Percentiles rank a stretch among this genome's conserved stretches.
Evolutionary conservation across 108 stramenopile species (phyloP).

Genomic region (Epithemia pelagica): DNA sequence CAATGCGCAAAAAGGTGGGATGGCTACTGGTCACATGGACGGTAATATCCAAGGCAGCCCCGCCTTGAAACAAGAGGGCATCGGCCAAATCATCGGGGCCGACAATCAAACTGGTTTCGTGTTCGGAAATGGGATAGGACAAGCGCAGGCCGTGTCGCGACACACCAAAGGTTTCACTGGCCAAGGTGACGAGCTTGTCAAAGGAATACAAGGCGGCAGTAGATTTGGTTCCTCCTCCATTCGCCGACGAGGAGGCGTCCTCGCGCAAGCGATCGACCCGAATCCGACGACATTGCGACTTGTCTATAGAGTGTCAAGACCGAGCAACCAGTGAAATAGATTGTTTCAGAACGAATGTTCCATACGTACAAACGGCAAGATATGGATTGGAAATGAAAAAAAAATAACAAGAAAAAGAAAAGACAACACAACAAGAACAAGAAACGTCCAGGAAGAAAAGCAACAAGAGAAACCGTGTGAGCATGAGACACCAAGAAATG

Average conservation of each 20-base stretch:
- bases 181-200: background rate
- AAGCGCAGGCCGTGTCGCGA: background rate
- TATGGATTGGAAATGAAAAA: background rate
- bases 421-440: too few relatives aligned
- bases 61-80: background rate
- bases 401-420: background rate
- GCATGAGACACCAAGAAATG: too few relatives aligned
- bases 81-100: background rate
- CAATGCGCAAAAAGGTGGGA: background rate
- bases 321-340: background rate
- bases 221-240: too few relatives aligned
- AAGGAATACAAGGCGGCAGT: background rate
- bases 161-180: background rate
- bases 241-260: background rate
- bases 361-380: too few relatives aligned
- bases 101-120: background rate
- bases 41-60: background rate
- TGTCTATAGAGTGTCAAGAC: background rate
- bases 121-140: background rate
- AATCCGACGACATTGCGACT: background rate
- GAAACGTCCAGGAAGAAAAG: background rate
- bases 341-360: too few relatives aligned
- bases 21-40: background rate
- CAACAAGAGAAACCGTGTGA: background rate
- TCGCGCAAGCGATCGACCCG: background rate